Conservation (phyloP, 2,329 filamentous ascomycete species). For the Cladorrhinum sp. region DNA sequence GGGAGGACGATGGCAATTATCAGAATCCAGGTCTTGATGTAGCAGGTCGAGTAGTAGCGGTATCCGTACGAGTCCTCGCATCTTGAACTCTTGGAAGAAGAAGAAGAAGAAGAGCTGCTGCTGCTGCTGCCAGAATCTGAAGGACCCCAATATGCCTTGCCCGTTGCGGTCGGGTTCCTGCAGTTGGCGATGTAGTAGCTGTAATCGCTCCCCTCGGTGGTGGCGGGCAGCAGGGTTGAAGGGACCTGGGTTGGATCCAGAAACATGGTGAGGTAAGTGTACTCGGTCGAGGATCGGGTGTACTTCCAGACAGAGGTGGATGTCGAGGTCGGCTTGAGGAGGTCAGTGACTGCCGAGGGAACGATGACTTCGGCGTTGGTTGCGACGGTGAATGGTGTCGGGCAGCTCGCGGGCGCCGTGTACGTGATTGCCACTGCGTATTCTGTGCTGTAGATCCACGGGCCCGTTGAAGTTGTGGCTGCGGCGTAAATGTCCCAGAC, state of each 20-base stretch:
- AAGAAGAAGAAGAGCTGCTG: not conserved
- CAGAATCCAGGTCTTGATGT: constrained; percentile 23
- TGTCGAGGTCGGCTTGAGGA: constrained; percentile 6
- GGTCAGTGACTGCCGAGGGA: constrained; percentile 19
- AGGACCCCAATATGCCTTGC: not conserved
- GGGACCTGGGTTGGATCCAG: constrained; percentile 9
- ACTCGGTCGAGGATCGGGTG: not conserved
- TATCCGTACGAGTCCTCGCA: constrained; percentile 13
- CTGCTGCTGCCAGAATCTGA: not conserved
- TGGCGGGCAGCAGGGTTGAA: not conserved
- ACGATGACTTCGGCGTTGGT: constrained; percentile 19
- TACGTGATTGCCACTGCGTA: constrained; percentile 15
- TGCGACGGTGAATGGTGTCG: constrained; percentile 29
- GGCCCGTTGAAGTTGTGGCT: not conserved
- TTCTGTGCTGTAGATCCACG: not conserved
- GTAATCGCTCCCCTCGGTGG: constrained; percentile 10
- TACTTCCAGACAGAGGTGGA: not conserved
- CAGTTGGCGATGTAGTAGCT: constrained; percentile 13
- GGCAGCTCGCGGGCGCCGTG: constrained; percentile 30
- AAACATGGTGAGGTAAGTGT: constrained; percentile 7
- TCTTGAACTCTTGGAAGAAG: not conserved
- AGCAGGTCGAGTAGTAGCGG: not conserved
- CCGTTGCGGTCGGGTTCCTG: constrained; percentile 16
- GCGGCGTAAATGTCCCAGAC: not conserved
- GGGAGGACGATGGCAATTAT: constrained; percentile 29